phyloP scores from a whole-genome alignment of 2,329 filamentous ascomycete genomes.

The Fusarium decemcellulare region DNA sequence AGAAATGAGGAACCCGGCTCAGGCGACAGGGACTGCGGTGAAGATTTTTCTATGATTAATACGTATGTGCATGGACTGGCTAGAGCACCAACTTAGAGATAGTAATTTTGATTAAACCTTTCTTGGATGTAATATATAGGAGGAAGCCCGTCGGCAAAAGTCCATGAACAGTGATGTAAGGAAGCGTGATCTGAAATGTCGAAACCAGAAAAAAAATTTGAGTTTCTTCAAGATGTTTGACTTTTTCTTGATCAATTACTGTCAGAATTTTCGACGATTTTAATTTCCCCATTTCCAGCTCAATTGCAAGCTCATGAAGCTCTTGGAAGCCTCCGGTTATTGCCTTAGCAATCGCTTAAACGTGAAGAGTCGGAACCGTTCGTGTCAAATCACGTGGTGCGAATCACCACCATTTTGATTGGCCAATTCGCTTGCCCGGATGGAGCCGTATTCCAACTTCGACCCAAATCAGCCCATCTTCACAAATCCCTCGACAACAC shows the following conservation, averaged over 20 bases:
- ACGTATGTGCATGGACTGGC: too few relatives aligned
- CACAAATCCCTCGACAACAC: conserved; percentile 63
- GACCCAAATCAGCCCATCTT: conserved; percentile 62
- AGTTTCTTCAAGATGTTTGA: too few relatives aligned
- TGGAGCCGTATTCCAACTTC: conserved; percentile 52
- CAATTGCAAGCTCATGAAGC: conserved; percentile 18
- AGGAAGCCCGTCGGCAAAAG: too few relatives aligned
- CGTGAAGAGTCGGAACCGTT: conserved; percentile 28
- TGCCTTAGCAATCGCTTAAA: conserved; percentile 32
- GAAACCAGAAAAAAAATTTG: neutral
- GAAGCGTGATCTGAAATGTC: neutral
- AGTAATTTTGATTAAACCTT: too few relatives aligned
- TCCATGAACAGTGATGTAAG: too few relatives aligned
- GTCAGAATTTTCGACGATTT: too few relatives aligned
- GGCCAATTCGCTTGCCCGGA: conserved; percentile 52
- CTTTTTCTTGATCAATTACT: too few relatives aligned
- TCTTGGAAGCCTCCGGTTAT: conserved; percentile 30
- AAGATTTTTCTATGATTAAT: too few relatives aligned
- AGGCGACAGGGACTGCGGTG: too few relatives aligned
- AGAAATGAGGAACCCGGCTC: too few relatives aligned
- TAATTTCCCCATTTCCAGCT: too few relatives aligned
- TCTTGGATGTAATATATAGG: neutral
- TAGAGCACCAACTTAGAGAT: too few relatives aligned
- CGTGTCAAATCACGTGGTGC: conserved; percentile 50
- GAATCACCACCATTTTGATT: conserved; percentile 46